Evolutionary conservation across 129 eudicot species (phyloP).

Genomic region (Centella asiatica): DNA sequence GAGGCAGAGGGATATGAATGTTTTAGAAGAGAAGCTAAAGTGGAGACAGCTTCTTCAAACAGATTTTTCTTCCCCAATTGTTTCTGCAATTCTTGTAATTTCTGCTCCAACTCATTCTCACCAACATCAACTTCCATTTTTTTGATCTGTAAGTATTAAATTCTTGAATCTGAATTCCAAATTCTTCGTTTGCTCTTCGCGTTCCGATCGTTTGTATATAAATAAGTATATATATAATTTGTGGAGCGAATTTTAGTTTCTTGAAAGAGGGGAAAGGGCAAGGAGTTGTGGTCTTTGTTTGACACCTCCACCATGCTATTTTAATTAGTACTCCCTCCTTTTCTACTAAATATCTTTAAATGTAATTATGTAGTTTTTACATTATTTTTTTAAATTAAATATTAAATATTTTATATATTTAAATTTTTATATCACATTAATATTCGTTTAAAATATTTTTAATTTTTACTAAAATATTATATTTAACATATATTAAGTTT

Average conservation of each 20-base stretch:
- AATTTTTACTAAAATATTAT: no score
- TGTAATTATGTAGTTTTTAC: no score
- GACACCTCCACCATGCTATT: no score
- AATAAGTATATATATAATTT: background rate
- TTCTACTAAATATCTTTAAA: no score
- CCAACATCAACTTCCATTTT: slow-evolving; percentile 9
- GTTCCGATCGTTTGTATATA: background rate
- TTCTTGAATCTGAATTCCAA: background rate
- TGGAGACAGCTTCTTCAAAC: slow-evolving; percentile 67
- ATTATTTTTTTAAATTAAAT: no score
- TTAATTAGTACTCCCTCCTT: no score
- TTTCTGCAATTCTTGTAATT: slow-evolving; percentile 66
- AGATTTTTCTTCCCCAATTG: slow-evolving; percentile 66
- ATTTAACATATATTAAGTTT: no score
- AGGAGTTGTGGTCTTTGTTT: background rate
- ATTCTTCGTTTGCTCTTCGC: background rate
- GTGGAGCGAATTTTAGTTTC: background rate
- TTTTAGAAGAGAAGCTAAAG: slow-evolving; percentile 46
- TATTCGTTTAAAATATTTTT: no score
- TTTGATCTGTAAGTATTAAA: background rate
- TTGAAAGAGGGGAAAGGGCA: slow-evolving; percentile 2
- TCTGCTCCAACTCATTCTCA: slow-evolving; percentile 45
- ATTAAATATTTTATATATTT: no score
- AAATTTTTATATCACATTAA: no score
- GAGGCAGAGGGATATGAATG: slow-evolving; percentile 52